These are phyloP conservation scores for Quercus mongolica DNA, from an alignment of 306 rosid genomes.

Conservation along the genomic window DNA sequence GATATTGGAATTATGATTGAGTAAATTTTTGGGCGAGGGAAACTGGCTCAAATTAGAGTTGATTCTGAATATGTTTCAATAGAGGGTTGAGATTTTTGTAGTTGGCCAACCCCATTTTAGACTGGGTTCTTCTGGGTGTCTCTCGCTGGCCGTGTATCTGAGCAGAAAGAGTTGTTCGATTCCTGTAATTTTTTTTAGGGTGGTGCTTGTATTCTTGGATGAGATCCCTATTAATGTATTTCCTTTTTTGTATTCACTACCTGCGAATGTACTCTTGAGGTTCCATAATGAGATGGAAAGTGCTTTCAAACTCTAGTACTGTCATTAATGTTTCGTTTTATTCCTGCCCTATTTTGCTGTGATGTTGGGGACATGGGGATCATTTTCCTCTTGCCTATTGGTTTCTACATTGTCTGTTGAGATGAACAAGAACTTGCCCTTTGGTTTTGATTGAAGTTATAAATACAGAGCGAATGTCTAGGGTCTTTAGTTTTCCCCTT, in stretches of 20 bases:
- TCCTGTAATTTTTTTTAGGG: constrained; percentile 28
- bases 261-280: constrained; percentile 21
- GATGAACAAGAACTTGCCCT: no score
- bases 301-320: constrained; percentile 12
- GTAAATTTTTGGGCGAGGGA: constrained; percentile 25
- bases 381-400: background rate
- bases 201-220: constrained; percentile 32
- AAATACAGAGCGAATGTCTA: no score
- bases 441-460: no score
- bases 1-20: constrained; percentile 16
- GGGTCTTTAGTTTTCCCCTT: no score
- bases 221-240: constrained; percentile 31
- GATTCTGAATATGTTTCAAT: constrained; percentile 19
- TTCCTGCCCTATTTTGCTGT: background rate
- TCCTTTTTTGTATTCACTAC: constrained; percentile 23
- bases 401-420: no score
- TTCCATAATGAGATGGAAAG: constrained; percentile 1
- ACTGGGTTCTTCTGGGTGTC: constrained; percentile 39
- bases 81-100: constrained; percentile 23
- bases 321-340: background rate
- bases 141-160: constrained; percentile 33
- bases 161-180: constrained; percentile 28
- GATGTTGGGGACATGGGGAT: background rate
- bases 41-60: constrained; percentile 26
- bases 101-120: constrained; percentile 56